Evolutionary conservation across 2,329 filamentous ascomycete species (phyloP).

Genomic region (Trichophyton simii): DNA sequence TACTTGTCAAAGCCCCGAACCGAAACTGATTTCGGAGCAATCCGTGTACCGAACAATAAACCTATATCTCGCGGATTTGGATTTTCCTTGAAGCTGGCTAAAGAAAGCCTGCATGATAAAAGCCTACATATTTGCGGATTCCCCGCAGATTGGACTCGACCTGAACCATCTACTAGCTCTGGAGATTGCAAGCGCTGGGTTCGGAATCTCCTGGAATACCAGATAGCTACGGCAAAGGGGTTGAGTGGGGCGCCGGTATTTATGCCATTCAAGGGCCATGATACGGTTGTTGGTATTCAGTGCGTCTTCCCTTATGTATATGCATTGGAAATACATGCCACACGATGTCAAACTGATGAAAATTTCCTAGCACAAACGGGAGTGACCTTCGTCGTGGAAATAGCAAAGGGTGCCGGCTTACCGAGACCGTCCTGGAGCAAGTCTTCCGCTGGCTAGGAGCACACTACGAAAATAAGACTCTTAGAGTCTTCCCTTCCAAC

Average conservation of each 20-base stretch:
- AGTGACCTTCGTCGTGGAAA: not conserved
- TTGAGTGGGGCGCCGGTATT: not conserved
- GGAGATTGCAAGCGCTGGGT: not conserved
- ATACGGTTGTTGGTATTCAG: not conserved
- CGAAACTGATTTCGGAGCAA: not conserved
- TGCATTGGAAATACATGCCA: not conserved
- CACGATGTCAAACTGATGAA: not conserved
- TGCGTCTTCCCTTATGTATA: not conserved
- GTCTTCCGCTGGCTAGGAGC: not conserved
- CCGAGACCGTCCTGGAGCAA: not conserved
- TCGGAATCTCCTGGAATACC: not conserved
- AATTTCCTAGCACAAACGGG: not conserved
- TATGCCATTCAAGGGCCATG: not conserved
- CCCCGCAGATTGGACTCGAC: not conserved
- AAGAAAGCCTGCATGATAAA: not conserved
- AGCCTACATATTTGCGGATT: not conserved
- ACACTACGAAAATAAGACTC: not conserved
- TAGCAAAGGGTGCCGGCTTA: not conserved
- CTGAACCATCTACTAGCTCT: not conserved
- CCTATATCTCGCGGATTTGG: not conserved
- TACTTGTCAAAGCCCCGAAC: not conserved
- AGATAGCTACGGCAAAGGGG: not conserved
- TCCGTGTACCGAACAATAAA: not conserved
- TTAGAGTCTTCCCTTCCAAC: not conserved
- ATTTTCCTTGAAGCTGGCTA: not conserved